These are phyloP conservation scores for Trematosphaeria pertusa DNA, from an alignment of 2,329 filamentous ascomycete genomes.

Conservation along the genomic window DNA sequence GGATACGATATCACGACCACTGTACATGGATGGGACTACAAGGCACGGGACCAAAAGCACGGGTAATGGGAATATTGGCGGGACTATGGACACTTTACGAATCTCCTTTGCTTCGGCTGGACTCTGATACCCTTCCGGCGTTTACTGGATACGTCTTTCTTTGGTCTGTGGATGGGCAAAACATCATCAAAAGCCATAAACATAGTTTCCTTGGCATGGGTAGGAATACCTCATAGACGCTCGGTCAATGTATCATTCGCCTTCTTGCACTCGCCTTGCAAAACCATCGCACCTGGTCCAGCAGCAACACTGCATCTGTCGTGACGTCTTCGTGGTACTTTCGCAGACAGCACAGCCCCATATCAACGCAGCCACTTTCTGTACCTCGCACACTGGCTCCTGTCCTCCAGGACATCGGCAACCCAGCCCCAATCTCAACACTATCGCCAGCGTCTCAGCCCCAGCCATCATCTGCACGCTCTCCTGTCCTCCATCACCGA, in stretches of 20 bases:
- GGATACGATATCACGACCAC: neutral
- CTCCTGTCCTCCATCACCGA: too few species aligned
- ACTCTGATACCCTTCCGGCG: neutral
- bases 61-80: neutral
- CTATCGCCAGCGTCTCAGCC: neutral
- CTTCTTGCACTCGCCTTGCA: neutral
- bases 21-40: neutral
- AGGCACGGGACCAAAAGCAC: slow-evolving; percentile 1
- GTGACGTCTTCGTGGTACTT: neutral
- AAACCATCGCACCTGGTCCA: neutral
- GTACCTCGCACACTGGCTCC: slow-evolving; percentile 4
- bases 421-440: slow-evolving; percentile 1
- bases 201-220: neutral
- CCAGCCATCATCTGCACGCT: neutral
- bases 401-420: neutral
- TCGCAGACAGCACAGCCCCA: slow-evolving; percentile 6
- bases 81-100: neutral
- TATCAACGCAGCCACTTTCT: neutral
- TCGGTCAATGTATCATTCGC: neutral
- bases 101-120: too few species aligned
- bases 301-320: neutral
- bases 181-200: neutral
- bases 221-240: neutral
- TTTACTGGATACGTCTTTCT: slow-evolving; percentile 1
- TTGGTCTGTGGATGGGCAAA: neutral